Evolutionary conservation across 2,329 filamentous ascomycete genomes (phyloP), one percentile per base, ranked within the genome.

Genomic region (Aspergillus sp.): DNA sequence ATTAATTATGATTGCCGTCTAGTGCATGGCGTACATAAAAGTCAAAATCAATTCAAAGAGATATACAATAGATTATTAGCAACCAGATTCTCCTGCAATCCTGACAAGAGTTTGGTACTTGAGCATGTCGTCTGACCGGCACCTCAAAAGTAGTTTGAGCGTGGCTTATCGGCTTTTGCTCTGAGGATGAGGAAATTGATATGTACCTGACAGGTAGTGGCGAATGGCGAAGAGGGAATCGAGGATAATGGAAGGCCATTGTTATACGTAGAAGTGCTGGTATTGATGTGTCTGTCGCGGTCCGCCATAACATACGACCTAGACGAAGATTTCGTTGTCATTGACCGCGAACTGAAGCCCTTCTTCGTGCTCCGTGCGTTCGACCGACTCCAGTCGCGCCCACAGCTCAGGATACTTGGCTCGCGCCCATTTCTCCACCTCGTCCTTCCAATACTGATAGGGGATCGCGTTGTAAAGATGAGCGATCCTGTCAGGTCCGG

Each of bases 391-490:
- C 61, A 96, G 73, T 65, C 88, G 82, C 11, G 77, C 78, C 92
- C 92, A 96, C 6, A 85, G 77, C 10, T 84, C 80, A 0, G 90
- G 87, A 73, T 91, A 92, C 49, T 84, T 82, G 52, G 84, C 75
- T 66, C 84, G 83, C 2, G 89, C 89, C 92, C 92, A 96, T 16
- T 82, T 78, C 71, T 92, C 87, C 58, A 96, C 88, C 42, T 86
- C 80, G 5, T 83, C 79, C 73, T 95, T 91, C 68, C 86, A 82
- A 55, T 83, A 82, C 60, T 84, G 82, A 59, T 84, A 85, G 2
- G 85, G 87, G 2, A 92, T 82, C 10, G 86, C 88, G 67, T 94
- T 95, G 74, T 91, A 92, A 59, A 92, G 82, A 26, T 88, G 84
- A 16, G 88, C 91, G 52, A 96, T 80, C 31, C 91, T 92, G 57